Evolutionary conservation across 805 yeast species (phyloP).

Genomic region (Candida coleopterorum): DNA sequence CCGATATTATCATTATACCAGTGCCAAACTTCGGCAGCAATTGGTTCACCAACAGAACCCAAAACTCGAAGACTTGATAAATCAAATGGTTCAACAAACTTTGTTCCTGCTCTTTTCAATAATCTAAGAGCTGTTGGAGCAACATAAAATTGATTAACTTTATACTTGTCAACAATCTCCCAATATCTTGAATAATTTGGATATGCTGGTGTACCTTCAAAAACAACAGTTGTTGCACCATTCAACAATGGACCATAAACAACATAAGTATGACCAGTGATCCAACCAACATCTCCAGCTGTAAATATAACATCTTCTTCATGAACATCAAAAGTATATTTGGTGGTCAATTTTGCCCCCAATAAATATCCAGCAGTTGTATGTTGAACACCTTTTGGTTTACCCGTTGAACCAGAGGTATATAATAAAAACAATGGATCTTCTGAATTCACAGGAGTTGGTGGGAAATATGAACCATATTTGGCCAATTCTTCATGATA

Average conservation of each 20-base stretch:
- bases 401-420: constrained; percentile 97
- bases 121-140: constrained; percentile 98
- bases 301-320: constrained; percentile 85
- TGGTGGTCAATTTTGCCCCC: constrained; percentile 88
- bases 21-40: constrained; percentile 97
- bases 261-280: constrained; percentile 96
- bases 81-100: constrained; percentile 74
- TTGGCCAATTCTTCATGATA: constrained; percentile 89
- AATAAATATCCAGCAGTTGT: constrained; percentile 90
- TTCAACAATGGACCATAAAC: constrained; percentile 84
- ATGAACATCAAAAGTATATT: constrained; percentile 90
- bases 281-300: constrained; percentile 99
- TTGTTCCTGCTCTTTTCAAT: constrained; percentile 84
- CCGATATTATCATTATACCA: constrained; percentile 96
- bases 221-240: constrained; percentile 89
- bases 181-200: constrained; percentile 95
- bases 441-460: constrained; percentile 82
- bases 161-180: constrained; percentile 89
- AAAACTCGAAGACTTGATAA: constrained; percentile 82
- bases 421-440: constrained; percentile 94
- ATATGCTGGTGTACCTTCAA: constrained; percentile 97
- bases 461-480: constrained; percentile 82
- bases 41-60: constrained; percentile 98
- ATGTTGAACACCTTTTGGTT: constrained; percentile 97
- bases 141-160: constrained; percentile 93